Conservation (phyloP, 257 asterid genomes). For the Lycium barbarum region DNA sequence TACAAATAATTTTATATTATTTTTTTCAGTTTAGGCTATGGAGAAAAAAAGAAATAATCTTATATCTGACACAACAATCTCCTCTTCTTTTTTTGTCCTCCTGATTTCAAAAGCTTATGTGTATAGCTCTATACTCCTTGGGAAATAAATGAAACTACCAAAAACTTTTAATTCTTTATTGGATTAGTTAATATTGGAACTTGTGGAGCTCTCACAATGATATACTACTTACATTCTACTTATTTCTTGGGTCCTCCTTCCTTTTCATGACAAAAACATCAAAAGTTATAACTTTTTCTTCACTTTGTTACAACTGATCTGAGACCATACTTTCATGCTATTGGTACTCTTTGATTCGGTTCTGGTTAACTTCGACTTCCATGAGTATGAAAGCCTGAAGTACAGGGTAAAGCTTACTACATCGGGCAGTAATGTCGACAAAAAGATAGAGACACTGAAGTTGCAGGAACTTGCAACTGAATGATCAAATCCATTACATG, state of each 20-base stretch:
- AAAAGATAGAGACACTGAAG: not conserved
- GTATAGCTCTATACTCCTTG: not conserved
- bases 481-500: not conserved
- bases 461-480: constrained; percentile 6
- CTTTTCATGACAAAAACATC: not conserved
- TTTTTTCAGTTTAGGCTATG: not conserved
- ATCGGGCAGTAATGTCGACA: not conserved
- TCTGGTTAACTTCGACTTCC: not conserved
- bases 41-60: not conserved
- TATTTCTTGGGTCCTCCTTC: not conserved
- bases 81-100: not conserved
- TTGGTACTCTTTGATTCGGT: not conserved
- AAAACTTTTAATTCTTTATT: not conserved
- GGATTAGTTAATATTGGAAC: not conserved
- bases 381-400: not conserved
- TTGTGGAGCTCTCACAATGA: not conserved
- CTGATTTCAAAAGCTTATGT: not conserved
- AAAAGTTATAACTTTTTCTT: constrained; percentile 1
- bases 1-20: not conserved
- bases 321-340: not conserved
- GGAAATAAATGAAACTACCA: not conserved
- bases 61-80: not conserved
- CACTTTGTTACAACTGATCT: not conserved
- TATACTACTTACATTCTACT: not conserved
- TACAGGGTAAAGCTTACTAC: not conserved